Conservation (phyloP, 1,139 yeast species). For the Scheffersomyces illinoinensis region DNA sequence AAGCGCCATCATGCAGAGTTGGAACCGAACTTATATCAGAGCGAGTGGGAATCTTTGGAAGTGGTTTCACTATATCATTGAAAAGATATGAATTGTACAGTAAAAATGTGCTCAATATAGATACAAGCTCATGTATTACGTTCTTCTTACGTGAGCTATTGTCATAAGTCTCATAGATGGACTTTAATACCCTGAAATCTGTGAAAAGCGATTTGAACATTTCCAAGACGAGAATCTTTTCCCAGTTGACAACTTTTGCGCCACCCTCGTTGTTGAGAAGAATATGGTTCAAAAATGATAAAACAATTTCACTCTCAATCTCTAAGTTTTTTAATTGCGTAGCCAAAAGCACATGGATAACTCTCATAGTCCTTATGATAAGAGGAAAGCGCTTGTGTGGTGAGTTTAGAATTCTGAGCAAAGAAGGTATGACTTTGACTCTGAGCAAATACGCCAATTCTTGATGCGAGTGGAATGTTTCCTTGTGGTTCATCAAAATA, state of each 20-base stretch:
- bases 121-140: slow-evolving; percentile 59
- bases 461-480: slow-evolving; percentile 54
- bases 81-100: slow-evolving; percentile 34
- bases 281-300: slow-evolving; percentile 71
- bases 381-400: slow-evolving; percentile 61
- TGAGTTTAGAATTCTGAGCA: slow-evolving; percentile 64
- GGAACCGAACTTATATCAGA: slow-evolving; percentile 1
- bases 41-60: slow-evolving; percentile 13
- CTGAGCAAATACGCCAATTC: slow-evolving; percentile 70
- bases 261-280: slow-evolving; percentile 33
- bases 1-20: slow-evolving; percentile 2
- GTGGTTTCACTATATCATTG: slow-evolving; percentile 34
- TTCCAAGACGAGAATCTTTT: slow-evolving; percentile 70
- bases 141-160: slow-evolving; percentile 55
- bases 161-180: slow-evolving; percentile 66
- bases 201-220: slow-evolving; percentile 60
- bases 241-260: slow-evolving; percentile 50
- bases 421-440: slow-evolving; percentile 69
- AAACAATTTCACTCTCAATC: slow-evolving; percentile 77
- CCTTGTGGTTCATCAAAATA: slow-evolving; percentile 54
- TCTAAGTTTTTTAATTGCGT: slow-evolving; percentile 62
- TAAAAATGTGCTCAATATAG: slow-evolving; percentile 36
- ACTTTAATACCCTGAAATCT: slow-evolving; percentile 53
- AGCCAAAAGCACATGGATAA: slow-evolving; percentile 60
- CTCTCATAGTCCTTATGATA: slow-evolving; percentile 71